Evolutionary conservation across 177 flowering plant genomes (phyloP), one percentile per base, ranked within the genome.

Genomic region (Vitis hybrid): DNA sequence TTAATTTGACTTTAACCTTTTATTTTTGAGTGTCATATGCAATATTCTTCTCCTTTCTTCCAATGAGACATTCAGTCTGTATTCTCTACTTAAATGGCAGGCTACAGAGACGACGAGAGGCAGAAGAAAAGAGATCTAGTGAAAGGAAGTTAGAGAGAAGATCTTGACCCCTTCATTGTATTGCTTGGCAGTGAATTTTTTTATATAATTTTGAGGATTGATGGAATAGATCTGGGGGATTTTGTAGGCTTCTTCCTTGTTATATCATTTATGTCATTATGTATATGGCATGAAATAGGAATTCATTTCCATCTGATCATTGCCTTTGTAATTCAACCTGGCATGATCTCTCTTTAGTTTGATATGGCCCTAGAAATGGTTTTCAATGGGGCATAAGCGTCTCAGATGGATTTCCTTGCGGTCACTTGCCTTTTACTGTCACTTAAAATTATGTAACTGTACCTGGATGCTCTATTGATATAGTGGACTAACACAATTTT

Each of bases 101-200:
- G 79, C 93, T 88, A 78, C 96, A 90, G 73, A 87, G 80, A 69
- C 80, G 94, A 66, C 83, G 89, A 68, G 98, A 89, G 77, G 94
- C 91, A 12, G 98, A 91, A 70, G 94, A 88, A 68, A 92, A 67
- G 75, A 81, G 82, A 78, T 88, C 94, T 5, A 80, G 80, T 72
- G 97, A 91, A 49, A 86, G 74, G 80, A 90, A 78, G 79, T 59
- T 78, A 63, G 89, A 86, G 2, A 87, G 89, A 83, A 86, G 86
- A 84, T 79, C 89, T 22, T 89, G 82, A 85, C 55, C 67, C 11
- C 12, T 59, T 20, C 48, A 19, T 16, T 55, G 13, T 31, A 49
- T 9, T 33, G 13, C 50, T 20, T 15, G 63, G 31, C 10, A 29
- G 10, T 19, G 16, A 19, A 56, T 6, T 1, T 31, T 19, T 13